These are phyloP conservation scores for Nelumbo lutea DNA, from an alignment of 164 flowering plant genomes.

Conservation along the genomic window DNA sequence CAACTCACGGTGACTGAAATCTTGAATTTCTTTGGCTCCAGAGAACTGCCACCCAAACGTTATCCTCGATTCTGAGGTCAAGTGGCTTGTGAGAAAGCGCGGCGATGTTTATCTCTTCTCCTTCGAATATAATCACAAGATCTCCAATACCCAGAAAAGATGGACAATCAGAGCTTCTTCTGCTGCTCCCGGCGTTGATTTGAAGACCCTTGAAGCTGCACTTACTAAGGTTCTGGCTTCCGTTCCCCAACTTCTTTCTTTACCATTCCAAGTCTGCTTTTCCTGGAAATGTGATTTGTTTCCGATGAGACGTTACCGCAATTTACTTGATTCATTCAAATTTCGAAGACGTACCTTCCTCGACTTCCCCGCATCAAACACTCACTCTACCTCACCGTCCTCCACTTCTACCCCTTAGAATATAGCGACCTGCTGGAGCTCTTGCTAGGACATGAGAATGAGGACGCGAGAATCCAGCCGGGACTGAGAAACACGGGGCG, in stretches of 20 bases:
- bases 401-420: conserved; percentile 57
- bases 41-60: background rate
- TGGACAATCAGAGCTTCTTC: conserved; percentile 49
- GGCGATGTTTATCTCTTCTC: conserved; percentile 21
- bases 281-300: background rate
- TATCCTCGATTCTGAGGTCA: conserved; percentile 10
- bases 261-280: background rate
- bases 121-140: background rate
- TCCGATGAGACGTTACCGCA: background rate
- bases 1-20: conserved; percentile 66
- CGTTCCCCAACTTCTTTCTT: background rate
- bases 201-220: conserved; percentile 62
- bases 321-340: background rate
- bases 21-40: conserved; percentile 56
- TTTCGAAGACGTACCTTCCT: conserved; percentile 54
- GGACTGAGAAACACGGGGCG: conserved; percentile 22
- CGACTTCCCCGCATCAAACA: conserved; percentile 16
- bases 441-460: conserved; percentile 81
- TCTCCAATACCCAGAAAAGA: conserved; percentile 10
- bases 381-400: too few species aligned
- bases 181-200: conserved; percentile 57
- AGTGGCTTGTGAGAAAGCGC: background rate
- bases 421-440: conserved; percentile 78
- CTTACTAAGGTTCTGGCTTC: conserved; percentile 47
- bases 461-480: conserved; percentile 47